Evolutionary conservation across 2,329 filamentous ascomycete species (phyloP).

Genomic region (Fusarium aywerte): DNA sequence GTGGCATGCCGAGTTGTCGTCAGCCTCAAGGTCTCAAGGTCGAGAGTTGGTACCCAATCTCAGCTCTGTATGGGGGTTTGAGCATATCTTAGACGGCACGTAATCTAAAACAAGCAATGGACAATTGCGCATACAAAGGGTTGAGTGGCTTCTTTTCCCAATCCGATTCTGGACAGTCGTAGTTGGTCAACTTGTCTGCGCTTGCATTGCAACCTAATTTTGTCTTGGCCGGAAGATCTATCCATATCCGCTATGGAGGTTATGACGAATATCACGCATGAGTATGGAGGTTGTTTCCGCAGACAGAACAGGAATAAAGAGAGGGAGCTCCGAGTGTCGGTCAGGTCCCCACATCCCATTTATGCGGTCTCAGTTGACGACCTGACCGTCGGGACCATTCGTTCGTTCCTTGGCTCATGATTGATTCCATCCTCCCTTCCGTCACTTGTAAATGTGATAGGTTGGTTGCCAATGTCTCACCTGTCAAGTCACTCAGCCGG

Average conservation of each 20-base stretch:
- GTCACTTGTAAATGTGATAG: constrained; percentile 29
- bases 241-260: not conserved
- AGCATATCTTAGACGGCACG: constrained; percentile 11
- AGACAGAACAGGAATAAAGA: constrained; percentile 3
- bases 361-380: constrained; percentile 33
- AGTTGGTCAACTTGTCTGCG: not conserved
- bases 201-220: not conserved
- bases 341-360: constrained; percentile 10
- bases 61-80: constrained; percentile 23
- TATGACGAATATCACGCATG: constrained; percentile 1
- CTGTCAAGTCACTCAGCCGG: constrained; percentile 37
- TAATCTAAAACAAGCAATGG: not conserved
- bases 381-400: constrained; percentile 34
- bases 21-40: constrained; percentile 10
- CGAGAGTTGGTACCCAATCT: not conserved
- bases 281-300: not conserved
- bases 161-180: constrained; percentile 1
- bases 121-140: constrained; percentile 8
- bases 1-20: constrained; percentile 12
- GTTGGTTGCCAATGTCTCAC: constrained; percentile 20
- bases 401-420: not conserved
- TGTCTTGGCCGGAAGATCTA: constrained; percentile 16
- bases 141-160: constrained; percentile 22
- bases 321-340: constrained; percentile 20
- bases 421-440: constrained; percentile 9